These are phyloP conservation scores for Amanita inopinata DNA, from an alignment of 768 basidiomycete genomes.

Conservation along the genomic window DNA sequence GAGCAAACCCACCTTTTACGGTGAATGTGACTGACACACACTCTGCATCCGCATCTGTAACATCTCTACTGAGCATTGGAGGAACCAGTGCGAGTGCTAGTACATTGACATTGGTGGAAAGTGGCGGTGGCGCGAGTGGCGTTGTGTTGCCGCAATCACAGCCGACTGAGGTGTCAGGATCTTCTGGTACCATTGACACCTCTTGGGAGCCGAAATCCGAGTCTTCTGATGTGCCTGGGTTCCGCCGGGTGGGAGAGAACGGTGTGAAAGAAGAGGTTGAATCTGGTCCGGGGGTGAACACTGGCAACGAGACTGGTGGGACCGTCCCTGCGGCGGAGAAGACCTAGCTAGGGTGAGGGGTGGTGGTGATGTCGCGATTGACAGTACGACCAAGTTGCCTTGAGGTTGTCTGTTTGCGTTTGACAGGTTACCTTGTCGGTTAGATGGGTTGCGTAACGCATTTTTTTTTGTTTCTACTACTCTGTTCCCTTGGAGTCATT, in stretches of 20 bases:
- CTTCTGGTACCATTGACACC: not conserved
- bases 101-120: not conserved
- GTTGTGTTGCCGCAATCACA: not conserved
- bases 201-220: not conserved
- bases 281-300: not conserved
- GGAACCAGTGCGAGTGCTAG: constrained; percentile 6
- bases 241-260: not conserved
- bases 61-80: not conserved
- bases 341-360: not conserved
- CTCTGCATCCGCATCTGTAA: constrained; percentile 7
- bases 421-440: too few species aligned
- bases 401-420: too few species aligned
- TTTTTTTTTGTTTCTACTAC: too few species aligned
- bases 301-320: not conserved
- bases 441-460: too few species aligned
- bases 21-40: too few species aligned
- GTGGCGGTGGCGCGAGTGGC: constrained; percentile 8
- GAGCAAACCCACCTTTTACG: constrained; percentile 2
- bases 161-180: not conserved
- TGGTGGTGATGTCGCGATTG: too few species aligned
- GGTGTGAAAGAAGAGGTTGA: not conserved
- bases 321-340: not conserved
- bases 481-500: too few species aligned
- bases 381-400: too few species aligned
- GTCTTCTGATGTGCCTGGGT: not conserved